Percentiles rank a stretch among this genome's conserved stretches.
These are phyloP conservation scores for Eimeria sp. DNA, from an alignment of 169 alveolate species.

Conservation along the genomic window DNA sequence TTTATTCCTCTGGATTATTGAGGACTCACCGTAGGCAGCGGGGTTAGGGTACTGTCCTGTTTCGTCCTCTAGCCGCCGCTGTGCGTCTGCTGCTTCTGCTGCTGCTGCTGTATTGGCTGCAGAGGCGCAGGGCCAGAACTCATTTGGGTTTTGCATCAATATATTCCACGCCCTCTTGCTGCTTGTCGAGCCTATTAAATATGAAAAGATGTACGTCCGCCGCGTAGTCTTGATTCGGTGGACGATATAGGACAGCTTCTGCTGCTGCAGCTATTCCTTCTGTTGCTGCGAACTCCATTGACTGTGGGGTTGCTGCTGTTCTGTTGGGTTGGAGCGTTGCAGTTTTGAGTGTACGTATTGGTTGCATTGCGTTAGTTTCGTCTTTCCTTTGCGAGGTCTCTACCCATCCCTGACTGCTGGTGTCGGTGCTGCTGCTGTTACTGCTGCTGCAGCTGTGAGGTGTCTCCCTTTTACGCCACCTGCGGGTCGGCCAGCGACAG, in stretches of 20 bases:
- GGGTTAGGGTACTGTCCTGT: neutral
- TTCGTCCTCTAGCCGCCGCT: neutral
- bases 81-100: neutral
- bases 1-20: neutral
- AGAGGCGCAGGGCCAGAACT: slow-evolving; percentile 74
- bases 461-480: slow-evolving; percentile 36
- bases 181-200: slow-evolving; percentile 83
- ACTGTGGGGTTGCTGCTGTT: neutral
- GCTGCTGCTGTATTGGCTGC: slow-evolving; percentile 2
- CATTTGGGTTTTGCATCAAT: slow-evolving; percentile 84
- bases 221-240: neutral
- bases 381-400: neutral
- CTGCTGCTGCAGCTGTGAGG: slow-evolving; percentile 55
- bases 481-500: slow-evolving; percentile 42
- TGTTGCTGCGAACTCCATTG: too few species aligned
- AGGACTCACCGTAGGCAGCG: neutral
- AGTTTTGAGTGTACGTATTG: neutral
- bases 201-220: slow-evolving; percentile 82
- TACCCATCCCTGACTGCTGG: neutral
- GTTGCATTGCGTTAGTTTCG: neutral
- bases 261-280: neutral
- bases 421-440: neutral
- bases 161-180: slow-evolving; percentile 80
- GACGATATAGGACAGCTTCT: neutral
- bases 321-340: neutral